phyloP scores from a whole-genome alignment of 1,139 yeast species.

The Geotrichum reessii region DNA sequence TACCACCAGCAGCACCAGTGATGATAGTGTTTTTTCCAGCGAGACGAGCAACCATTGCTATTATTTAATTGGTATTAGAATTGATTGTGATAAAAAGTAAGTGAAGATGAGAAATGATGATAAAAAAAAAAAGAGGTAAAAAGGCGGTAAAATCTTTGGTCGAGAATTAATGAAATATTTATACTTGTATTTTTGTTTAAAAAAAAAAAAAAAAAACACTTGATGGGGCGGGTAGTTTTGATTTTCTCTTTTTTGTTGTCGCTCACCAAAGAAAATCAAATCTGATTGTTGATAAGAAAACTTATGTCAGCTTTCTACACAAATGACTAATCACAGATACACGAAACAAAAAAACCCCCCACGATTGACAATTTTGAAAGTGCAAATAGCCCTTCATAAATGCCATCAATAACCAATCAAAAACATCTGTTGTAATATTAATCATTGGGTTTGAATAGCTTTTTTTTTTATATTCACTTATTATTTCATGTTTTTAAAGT shows the following conservation, averaged over 20 bases:
- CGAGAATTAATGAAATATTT: not conserved
- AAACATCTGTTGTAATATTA: too few relatives aligned
- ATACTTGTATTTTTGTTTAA: not conserved
- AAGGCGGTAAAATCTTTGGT: not conserved
- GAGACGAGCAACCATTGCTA: conserved; percentile 38
- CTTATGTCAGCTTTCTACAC: too few relatives aligned
- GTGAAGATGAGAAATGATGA: not conserved
- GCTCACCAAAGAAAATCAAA: too few relatives aligned
- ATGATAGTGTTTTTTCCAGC: conserved; percentile 54
- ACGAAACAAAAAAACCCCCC: too few relatives aligned
- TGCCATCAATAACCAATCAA: too few relatives aligned
- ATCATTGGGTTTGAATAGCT: too few relatives aligned
- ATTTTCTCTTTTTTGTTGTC: not conserved
- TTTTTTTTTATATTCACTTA: too few relatives aligned
- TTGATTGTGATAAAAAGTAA: not conserved
- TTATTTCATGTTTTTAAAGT: too few relatives aligned
- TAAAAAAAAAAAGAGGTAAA: not conserved
- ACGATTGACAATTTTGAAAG: too few relatives aligned
- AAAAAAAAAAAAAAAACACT: not conserved
- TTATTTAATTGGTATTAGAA: not conserved
- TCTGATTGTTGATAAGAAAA: too few relatives aligned
- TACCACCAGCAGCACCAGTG: conserved; percentile 59
- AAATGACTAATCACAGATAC: too few relatives aligned
- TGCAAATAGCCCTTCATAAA: too few relatives aligned
- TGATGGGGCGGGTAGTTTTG: not conserved